Base-by-base conservation (phyloP, 1,284 basidiomycete genomes). In the Cutaneotrichosporon daszewskae region DNA sequence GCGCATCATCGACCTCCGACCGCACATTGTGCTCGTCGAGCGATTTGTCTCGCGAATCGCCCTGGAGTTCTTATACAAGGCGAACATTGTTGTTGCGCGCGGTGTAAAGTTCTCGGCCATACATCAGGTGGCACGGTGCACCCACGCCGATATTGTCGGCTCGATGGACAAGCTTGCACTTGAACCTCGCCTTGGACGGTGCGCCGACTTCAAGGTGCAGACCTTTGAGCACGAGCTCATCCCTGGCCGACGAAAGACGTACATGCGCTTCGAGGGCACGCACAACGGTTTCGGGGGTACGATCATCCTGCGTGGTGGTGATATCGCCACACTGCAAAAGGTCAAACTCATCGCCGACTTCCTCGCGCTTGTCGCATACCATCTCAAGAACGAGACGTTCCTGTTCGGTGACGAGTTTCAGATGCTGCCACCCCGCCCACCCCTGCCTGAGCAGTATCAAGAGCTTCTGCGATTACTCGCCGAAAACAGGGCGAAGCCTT, bases 181-280 rank as follows among this genome's bases (percentile, higher is more conserved):
- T 45, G 89, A 95, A 61, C 90, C 92, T 5, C 82, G 82, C 36
- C 74, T 98, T 20, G 95, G 95, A 1, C 83, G 94, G 55, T 97
- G 92, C 62, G 75, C 80, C n/a, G 79, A 81, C 22, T 94, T 92
- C 65, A 78, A 82, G 32, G 80, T 97, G 17, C 89, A 97, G 69
- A 96, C 94, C 0, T 97, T 87, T 67, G 90, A 96, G 58, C 90
- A 97, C 67, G 79, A 81, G 5, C 74, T 90, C 25, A 94, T 96
- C 28, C 89, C 92, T 8, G 90, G 87, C 13, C 79, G 80, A 29
- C 78, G 94, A 43, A 98, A 98, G 75, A 90, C 91, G 1, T 86
- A 91, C 62, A 92, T 98, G 87, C 83, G 94, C 2, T 96, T 99
- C 61, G 90, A 95, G 67, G 95, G 94, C 0, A 94, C 90, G 59